Evolutionary conservation across 1,139 yeast species (phyloP).

Genomic region (Taphrina populina): DNA sequence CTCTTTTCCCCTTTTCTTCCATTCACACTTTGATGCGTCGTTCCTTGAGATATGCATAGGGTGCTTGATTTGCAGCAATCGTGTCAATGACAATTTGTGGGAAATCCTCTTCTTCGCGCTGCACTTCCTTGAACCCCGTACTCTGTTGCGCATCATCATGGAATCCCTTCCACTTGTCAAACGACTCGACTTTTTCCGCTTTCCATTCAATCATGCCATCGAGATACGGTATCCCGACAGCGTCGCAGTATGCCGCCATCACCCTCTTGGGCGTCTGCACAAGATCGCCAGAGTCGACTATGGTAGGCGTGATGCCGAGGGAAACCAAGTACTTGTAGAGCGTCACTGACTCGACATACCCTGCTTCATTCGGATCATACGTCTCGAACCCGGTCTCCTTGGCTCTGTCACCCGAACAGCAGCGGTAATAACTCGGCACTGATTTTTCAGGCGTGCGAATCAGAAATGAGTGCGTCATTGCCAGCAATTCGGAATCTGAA

Average conservation of each 20-base stretch:
- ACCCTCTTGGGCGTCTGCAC: slow-evolving; percentile 40
- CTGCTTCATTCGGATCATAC: slow-evolving; percentile 42
- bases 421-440: slow-evolving; percentile 43
- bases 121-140: slow-evolving; percentile 40
- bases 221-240: slow-evolving; percentile 40
- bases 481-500: slow-evolving; percentile 38
- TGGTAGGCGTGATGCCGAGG: slow-evolving; percentile 39
- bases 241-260: slow-evolving; percentile 40
- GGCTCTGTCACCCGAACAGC: slow-evolving; percentile 42
- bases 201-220: slow-evolving; percentile 42
- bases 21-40: slow-evolving; percentile 3
- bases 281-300: slow-evolving; percentile 42
- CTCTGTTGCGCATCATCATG: slow-evolving; percentile 43
- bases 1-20: not conserved
- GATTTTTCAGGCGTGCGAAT: slow-evolving; percentile 43
- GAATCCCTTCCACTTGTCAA: slow-evolving; percentile 44
- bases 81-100: slow-evolving; percentile 27
- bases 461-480: slow-evolving; percentile 41
- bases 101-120: slow-evolving; percentile 19
- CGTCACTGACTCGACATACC: slow-evolving; percentile 42
- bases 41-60: slow-evolving; percentile 14
- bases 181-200: slow-evolving; percentile 38
- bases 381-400: slow-evolving; percentile 42
- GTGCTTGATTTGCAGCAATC: slow-evolving; percentile 21
- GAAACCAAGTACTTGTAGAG: slow-evolving; percentile 41